Conservation (phyloP, 441 rosid genomes). For the Kokia cookei region DNA sequence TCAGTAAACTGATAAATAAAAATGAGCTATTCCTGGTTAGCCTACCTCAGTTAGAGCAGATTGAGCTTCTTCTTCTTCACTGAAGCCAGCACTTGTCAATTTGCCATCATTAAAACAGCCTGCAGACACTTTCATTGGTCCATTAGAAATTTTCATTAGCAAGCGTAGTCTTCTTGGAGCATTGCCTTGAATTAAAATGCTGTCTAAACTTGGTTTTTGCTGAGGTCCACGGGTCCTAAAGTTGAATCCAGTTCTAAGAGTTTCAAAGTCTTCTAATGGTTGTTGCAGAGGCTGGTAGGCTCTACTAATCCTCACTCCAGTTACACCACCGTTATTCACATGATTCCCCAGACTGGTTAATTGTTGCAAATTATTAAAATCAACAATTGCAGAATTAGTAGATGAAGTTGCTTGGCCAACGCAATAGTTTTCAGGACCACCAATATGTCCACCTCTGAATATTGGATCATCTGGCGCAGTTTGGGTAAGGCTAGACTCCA, state of each 20-base stretch:
- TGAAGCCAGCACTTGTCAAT: constrained; percentile 4
- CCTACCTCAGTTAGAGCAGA: constrained; percentile 49
- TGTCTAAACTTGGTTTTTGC: constrained; percentile 15
- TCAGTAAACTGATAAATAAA: neutral
- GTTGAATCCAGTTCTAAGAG: constrained; percentile 36
- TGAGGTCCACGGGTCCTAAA: constrained; percentile 45
- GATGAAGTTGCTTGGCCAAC: constrained; percentile 30
- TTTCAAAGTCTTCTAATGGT: constrained; percentile 17
- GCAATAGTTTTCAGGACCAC: constrained; percentile 14
- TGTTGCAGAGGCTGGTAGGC: constrained; percentile 32
- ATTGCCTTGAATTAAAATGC: constrained; percentile 44
- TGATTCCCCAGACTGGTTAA: constrained; percentile 21
- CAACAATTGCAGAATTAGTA: constrained; percentile 26
- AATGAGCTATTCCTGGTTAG: neutral
- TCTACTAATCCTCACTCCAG: constrained; percentile 51
- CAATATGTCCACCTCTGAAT: constrained; percentile 15
- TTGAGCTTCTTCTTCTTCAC: constrained; percentile 47
- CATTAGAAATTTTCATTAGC: constrained; percentile 13
- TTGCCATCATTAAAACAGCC: constrained; percentile 5
- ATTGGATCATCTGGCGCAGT: constrained; percentile 17
- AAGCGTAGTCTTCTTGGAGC: constrained; percentile 73
- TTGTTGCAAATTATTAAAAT: constrained; percentile 25
- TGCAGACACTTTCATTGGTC: neutral
- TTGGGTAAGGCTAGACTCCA: constrained; percentile 21
- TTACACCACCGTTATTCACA: constrained; percentile 22